Evolutionary conservation across 2,329 filamentous ascomycete genomes (phyloP).

Genomic region (Ceratocystis ficicola): DNA sequence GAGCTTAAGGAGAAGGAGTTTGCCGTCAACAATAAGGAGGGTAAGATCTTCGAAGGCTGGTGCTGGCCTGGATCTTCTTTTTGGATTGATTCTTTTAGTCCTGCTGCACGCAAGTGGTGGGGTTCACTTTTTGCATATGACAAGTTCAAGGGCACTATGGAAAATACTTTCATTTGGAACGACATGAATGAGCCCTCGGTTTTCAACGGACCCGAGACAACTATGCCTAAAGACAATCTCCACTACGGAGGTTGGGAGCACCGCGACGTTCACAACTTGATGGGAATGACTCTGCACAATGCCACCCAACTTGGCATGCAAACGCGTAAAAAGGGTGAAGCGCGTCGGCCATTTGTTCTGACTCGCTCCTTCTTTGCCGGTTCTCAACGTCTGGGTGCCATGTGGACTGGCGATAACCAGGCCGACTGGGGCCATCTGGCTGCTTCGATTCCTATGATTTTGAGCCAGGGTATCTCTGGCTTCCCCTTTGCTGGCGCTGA

Average conservation of each 20-base stretch:
- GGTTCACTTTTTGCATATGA: slow-evolving; percentile 75
- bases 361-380: slow-evolving; percentile 89
- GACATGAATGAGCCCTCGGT: slow-evolving; percentile 99
- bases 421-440: slow-evolving; percentile 84
- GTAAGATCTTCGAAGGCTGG: slow-evolving; percentile 84
- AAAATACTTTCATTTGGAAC: slow-evolving; percentile 94
- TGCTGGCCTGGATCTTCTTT: slow-evolving; percentile 96
- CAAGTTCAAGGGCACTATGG: slow-evolving; percentile 69
- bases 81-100: slow-evolving; percentile 95
- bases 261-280: slow-evolving; percentile 88
- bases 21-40: slow-evolving; percentile 81
- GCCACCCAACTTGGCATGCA: slow-evolving; percentile 79
- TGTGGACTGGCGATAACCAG: slow-evolving; percentile 99
- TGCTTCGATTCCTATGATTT: slow-evolving; percentile 82
- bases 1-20: slow-evolving; percentile 75
- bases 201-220: slow-evolving; percentile 95
- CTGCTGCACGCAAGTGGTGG: slow-evolving; percentile 88
- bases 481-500: slow-evolving; percentile 93
- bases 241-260: slow-evolving; percentile 91
- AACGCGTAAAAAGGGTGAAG: slow-evolving; percentile 73
- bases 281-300: slow-evolving; percentile 90
- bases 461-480: slow-evolving; percentile 83
- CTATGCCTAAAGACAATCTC: slow-evolving; percentile 97
- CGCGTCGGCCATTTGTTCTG: slow-evolving; percentile 77
- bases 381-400: slow-evolving; percentile 77